These are phyloP conservation scores for Mimosa pudica DNA, from an alignment of 306 rosid species.

Conservation along the genomic window DNA sequence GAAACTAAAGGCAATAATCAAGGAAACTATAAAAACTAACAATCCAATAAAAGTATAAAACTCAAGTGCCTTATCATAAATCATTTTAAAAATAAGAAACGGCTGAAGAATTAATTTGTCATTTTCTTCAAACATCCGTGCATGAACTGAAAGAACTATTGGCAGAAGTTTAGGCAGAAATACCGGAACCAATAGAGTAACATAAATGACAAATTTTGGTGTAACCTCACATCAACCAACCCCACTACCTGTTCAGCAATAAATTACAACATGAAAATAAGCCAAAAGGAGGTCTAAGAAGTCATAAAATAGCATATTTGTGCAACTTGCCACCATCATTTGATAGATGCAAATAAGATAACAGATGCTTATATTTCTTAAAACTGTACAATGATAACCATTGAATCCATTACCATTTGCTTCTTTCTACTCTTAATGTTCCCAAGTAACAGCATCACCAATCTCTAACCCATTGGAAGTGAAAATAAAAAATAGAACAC, in stretches of 20 bases:
- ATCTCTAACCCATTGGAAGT: slow-evolving; percentile 42
- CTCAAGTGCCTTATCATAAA: too few relatives aligned
- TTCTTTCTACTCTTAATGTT: slow-evolving; percentile 39
- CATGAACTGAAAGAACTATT: slow-evolving; percentile 23
- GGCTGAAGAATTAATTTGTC: too few relatives aligned
- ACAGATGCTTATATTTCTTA: slow-evolving; percentile 43
- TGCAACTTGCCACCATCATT: slow-evolving; percentile 13
- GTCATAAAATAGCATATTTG: not conserved
- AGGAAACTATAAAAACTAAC: too few relatives aligned
- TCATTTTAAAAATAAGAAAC: too few relatives aligned
- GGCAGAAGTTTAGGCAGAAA: slow-evolving; percentile 37
- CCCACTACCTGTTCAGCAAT: slow-evolving; percentile 21
- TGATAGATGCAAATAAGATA: slow-evolving; percentile 26
- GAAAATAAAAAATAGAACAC: not conserved
- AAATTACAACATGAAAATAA: slow-evolving; percentile 2
- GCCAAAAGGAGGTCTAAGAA: not conserved
- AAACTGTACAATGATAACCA: slow-evolving; percentile 72
- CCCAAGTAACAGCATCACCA: slow-evolving; percentile 36
- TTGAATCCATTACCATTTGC: slow-evolving; percentile 29
- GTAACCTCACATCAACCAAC: slow-evolving; percentile 10
- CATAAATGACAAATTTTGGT: not conserved
- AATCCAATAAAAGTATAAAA: too few relatives aligned
- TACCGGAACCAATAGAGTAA: slow-evolving; percentile 28
- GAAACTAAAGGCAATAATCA: too few relatives aligned
- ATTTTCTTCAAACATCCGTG: not conserved